Percentiles rank a stretch among this genome's conserved stretches.
Conservation (phyloP, 495 filamentous ascomycete species). For the Darksidea phi region DNA sequence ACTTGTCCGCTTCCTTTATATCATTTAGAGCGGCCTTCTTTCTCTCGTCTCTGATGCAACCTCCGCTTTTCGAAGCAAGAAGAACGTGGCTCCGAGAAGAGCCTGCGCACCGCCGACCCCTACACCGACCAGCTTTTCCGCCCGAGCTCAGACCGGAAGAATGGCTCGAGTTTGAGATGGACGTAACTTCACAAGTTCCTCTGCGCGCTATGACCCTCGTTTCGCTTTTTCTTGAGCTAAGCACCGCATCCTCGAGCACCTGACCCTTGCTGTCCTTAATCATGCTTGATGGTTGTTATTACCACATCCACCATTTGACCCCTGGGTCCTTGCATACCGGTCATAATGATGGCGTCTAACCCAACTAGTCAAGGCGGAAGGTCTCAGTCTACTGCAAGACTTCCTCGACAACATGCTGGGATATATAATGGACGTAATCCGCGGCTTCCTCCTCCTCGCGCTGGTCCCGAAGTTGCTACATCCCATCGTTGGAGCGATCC, state of each 20-base stretch:
- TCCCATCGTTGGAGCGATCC: background rate
- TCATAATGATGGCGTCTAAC: slow-evolving; percentile 3
- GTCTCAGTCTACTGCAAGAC: background rate
- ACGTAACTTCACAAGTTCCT: background rate
- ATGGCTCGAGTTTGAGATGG: slow-evolving; percentile 13
- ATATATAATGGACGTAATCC: background rate
- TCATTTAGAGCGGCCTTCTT: too few relatives aligned
- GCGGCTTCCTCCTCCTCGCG: background rate
- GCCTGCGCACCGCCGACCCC: too few relatives aligned
- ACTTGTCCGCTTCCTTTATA: too few relatives aligned
- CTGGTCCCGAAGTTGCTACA: background rate
- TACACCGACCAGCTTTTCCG: background rate
- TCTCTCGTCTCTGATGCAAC: too few relatives aligned
- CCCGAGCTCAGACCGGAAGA: slow-evolving; percentile 39
- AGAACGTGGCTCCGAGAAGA: too few relatives aligned
- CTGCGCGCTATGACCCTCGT: background rate
- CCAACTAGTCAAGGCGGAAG: background rate
- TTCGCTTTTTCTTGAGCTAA: background rate
- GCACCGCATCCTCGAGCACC: background rate
- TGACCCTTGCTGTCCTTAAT: slow-evolving; percentile 1
- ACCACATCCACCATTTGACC: slow-evolving; percentile 8
- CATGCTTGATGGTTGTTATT: background rate
- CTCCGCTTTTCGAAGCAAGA: too few relatives aligned
- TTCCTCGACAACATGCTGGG: background rate
- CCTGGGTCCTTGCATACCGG: background rate